Percentiles rank a stretch among this genome's conserved stretches.
phyloP scores from a whole-genome alignment of 352 stramenopile species.

The Globisporangium cystogenes region DNA sequence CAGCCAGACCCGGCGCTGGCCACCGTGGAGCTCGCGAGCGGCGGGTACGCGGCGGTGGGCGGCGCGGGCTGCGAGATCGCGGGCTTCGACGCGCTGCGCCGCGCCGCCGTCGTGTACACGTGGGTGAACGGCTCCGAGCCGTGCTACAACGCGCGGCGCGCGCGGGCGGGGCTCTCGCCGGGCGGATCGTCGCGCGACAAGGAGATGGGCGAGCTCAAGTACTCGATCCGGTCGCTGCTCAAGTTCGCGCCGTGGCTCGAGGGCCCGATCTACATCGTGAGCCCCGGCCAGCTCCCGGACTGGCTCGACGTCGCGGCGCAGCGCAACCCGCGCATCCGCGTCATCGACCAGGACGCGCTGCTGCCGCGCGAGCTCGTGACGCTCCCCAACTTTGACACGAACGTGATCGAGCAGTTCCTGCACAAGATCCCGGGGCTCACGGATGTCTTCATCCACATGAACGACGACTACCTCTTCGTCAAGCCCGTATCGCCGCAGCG shows the following conservation, averaged over 20 bases:
- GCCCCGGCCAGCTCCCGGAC: conserved; percentile 71
- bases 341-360: conserved; percentile 78
- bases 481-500: conserved; percentile 74
- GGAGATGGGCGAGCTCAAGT: conserved; percentile 86
- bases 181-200: conserved; percentile 72
- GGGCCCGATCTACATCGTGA: conserved; percentile 82
- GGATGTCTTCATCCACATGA: conserved; percentile 88
- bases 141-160: conserved; percentile 68
- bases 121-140: conserved; percentile 81
- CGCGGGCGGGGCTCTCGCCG: conserved; percentile 38
- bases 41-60: conserved; percentile 29
- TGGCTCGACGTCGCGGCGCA: conserved; percentile 52
- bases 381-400: conserved; percentile 76
- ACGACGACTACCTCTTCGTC: conserved; percentile 88
- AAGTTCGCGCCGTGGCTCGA: conserved; percentile 78
- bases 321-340: conserved; percentile 54
- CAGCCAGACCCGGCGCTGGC: conserved; percentile 45
- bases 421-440: conserved; percentile 81
- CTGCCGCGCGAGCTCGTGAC: conserved; percentile 48
- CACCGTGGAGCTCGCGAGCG: conserved; percentile 44
- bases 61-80: conserved; percentile 48
- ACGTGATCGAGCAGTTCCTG: conserved; percentile 86
- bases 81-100: conserved; percentile 57
- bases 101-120: conserved; percentile 77
- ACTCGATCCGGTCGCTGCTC: conserved; percentile 75